phyloP scores from a whole-genome alignment of 2,329 filamentous ascomycete species.

The Diaporthe amygdali region DNA sequence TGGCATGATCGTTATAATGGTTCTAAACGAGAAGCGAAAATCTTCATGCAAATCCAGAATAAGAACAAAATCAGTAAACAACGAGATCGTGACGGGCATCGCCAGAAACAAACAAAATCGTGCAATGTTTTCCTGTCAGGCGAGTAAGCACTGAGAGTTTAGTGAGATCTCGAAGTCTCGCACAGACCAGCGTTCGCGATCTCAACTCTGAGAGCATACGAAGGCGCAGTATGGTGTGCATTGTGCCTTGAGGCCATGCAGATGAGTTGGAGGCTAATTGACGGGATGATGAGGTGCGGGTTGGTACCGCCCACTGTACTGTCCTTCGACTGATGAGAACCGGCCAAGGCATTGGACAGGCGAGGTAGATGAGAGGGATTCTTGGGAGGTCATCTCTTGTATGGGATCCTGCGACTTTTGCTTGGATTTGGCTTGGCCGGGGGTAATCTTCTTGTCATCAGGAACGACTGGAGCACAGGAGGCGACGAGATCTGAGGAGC shows the following conservation, averaged over 20 bases:
- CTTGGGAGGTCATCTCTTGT: neutral
- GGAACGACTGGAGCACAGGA: neutral
- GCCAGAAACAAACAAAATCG: neutral
- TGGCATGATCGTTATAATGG: neutral
- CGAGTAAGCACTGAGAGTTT: neutral
- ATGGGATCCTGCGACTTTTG: neutral
- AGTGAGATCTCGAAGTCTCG: neutral
- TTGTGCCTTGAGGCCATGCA: neutral
- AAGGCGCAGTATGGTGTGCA: neutral
- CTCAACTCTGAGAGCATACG: neutral
- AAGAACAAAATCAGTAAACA: neutral
- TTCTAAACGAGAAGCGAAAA: neutral
- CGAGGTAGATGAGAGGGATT: neutral
- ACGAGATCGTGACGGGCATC: neutral
- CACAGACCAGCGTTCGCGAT: slow-evolving; percentile 6
- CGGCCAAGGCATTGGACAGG: neutral
- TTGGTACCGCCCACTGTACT: neutral
- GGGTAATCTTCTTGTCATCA: neutral
- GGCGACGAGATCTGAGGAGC: neutral
- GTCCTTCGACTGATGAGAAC: neutral
- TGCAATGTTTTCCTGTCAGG: neutral
- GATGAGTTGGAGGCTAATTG: neutral
- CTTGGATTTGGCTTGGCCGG: neutral
- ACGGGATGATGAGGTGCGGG: neutral
- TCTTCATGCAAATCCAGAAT: neutral